Base-by-base conservation (phyloP, 257 asterid genomes). In the Craterostigma plantagineum region DNA sequence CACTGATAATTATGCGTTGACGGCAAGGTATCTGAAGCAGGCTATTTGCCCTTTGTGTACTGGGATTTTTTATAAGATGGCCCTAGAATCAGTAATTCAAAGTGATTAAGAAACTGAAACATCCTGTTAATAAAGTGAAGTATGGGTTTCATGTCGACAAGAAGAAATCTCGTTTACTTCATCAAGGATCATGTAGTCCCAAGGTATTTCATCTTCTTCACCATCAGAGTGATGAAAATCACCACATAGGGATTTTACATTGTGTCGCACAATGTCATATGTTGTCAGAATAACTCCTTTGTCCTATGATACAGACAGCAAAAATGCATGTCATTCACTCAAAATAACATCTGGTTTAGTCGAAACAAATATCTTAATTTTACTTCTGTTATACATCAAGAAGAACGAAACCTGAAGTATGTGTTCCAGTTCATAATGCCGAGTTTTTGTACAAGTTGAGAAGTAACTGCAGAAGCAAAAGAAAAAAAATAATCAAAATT, bases 111-210 rank as follows among this genome's bases (percentile, higher is more conserved):
- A 42, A 42, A 18, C 15, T 36, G 18, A 43, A 38, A 4, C 10
- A 38, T 38, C 10, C n/a, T n/a, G n/a, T n/a, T n/a, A n/a, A n/a
- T n/a, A n/a, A n/a, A n/a, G n/a, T n/a, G n/a, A n/a, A n/a, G n/a
- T n/a, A n/a, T n/a, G n/a, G n/a, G n/a, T n/a, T n/a, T n/a, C 13
- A 15, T 4, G 3, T 42, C 44, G 43, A 9, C 34, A 41, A 49
- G 45, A 53, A 46, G 56, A 30, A 38, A 35, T 33, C 17, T 13
- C 16, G 47, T 3, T 50, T 63, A 86, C 97, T 74, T 86, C 97
- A 59, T 86, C 97, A 45, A 86, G 97, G 56, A 86, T 67, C 79
- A 86, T 76, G 58, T 81, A 86, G 50, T 86, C 92, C 97, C 97
- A 86, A 43, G 65, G 59, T 35, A 67, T 87, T 53, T 73, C 84